Evolutionary conservation across 495 filamentous ascomycete genomes (phyloP).

Genomic region (Penicillium ucsense): DNA sequence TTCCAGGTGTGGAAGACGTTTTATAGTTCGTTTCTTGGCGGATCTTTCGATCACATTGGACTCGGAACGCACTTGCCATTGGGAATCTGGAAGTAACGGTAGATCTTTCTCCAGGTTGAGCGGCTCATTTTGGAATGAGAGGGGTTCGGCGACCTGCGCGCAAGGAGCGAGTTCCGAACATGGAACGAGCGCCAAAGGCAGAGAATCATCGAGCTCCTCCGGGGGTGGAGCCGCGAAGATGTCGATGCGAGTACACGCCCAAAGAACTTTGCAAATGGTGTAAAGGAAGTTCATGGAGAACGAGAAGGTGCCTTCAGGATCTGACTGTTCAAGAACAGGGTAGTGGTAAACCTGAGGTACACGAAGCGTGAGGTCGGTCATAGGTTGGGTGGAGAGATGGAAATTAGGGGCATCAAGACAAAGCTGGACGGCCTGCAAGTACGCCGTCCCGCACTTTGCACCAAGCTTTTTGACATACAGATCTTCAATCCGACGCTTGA

Average conservation of each 20-base stretch:
- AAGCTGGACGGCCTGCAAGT: slow-evolving; percentile 70
- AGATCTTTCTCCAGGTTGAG: slow-evolving; percentile 16
- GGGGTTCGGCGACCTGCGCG: slow-evolving; percentile 15
- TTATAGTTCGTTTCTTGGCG: slow-evolving; percentile 33
- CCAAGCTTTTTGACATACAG: slow-evolving; percentile 56
- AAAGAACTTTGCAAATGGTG: slow-evolving; percentile 36
- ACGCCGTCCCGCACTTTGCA: slow-evolving; percentile 64
- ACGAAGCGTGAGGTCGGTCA: slow-evolving; percentile 34
- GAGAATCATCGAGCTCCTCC: slow-evolving; percentile 36
- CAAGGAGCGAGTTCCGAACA: slow-evolving; percentile 22
- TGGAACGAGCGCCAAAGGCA: slow-evolving; percentile 36
- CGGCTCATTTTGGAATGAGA: slow-evolving; percentile 6
- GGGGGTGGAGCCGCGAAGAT: slow-evolving; percentile 34
- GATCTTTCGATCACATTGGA: slow-evolving; percentile 21
- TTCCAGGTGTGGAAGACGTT: slow-evolving; percentile 34
- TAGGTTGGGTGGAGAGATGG: slow-evolving; percentile 45
- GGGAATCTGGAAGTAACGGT: slow-evolving; percentile 11
- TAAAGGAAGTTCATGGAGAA: slow-evolving; percentile 42
- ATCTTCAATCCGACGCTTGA: slow-evolving; percentile 52
- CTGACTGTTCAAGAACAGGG: slow-evolving; percentile 37
- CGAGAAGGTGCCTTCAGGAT: slow-evolving; percentile 36
- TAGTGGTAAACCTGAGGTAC: slow-evolving; percentile 39
- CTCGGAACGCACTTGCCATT: slow-evolving; percentile 18
- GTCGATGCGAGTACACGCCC: slow-evolving; percentile 37
- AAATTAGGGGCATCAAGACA: slow-evolving; percentile 71